phyloP scores from a whole-genome alignment of 768 basidiomycete species.

The Boletus reticuloceps region DNA sequence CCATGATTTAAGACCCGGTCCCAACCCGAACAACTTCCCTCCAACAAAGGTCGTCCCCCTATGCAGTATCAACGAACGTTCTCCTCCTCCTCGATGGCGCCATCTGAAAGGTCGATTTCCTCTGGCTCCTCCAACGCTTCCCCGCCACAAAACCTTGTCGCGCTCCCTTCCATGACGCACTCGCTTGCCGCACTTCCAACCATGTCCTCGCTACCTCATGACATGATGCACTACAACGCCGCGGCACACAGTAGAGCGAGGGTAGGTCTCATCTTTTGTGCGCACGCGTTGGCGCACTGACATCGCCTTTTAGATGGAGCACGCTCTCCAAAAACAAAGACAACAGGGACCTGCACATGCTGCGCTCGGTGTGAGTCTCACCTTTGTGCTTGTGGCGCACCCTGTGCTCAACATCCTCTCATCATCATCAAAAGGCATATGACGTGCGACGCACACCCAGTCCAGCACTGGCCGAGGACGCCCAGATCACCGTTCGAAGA shows the following conservation, averaged over 20 bases:
- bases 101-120: slow-evolving; percentile 32
- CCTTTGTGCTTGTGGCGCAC: slow-evolving; percentile 1
- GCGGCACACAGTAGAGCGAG: slow-evolving; percentile 30
- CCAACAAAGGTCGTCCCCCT: slow-evolving; percentile 13
- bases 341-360: slow-evolving; percentile 27
- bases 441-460: slow-evolving; percentile 32
- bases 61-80: slow-evolving; percentile 32
- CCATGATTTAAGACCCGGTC: slow-evolving; percentile 26
- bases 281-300: slow-evolving; percentile 4
- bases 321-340: slow-evolving; percentile 30
- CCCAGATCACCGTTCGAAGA: slow-evolving; percentile 33
- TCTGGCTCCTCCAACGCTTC: slow-evolving; percentile 32
- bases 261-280: slow-evolving; percentile 9
- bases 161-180: slow-evolving; percentile 33
- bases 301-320: slow-evolving; percentile 26
- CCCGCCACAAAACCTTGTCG: slow-evolving; percentile 27
- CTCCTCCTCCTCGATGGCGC: slow-evolving; percentile 33
- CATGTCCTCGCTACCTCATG: slow-evolving; percentile 30
- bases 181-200: slow-evolving; percentile 30
- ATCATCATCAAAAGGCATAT: slow-evolving; percentile 19
- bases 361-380: slow-evolving; percentile 22
- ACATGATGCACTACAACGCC: slow-evolving; percentile 33
- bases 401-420: too few species aligned
- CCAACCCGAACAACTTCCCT: slow-evolving; percentile 3
- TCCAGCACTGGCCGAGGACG: slow-evolving; percentile 30